Conservation (phyloP, 2,329 filamentous ascomycete species). For the Fusarium solani-melongenae region DNA sequence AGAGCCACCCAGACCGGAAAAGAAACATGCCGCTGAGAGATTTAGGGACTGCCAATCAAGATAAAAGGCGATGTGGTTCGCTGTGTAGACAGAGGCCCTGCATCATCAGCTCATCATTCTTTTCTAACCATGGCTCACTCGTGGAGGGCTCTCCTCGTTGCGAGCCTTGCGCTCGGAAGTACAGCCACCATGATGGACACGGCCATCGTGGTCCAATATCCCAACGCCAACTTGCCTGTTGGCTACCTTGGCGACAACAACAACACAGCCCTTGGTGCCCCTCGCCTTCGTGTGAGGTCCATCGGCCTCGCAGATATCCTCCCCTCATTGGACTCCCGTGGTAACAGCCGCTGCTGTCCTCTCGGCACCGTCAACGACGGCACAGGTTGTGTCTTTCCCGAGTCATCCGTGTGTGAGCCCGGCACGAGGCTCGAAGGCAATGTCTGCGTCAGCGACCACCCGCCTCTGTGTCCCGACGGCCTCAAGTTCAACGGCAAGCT, state of each 20-base stretch:
- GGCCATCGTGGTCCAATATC: not conserved
- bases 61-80: not conserved
- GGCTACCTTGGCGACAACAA: not conserved
- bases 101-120: not conserved
- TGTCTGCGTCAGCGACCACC: constrained; percentile 12
- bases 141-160: not conserved
- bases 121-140: not conserved
- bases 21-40: not conserved
- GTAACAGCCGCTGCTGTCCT: not conserved
- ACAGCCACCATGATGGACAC: not conserved
- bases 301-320: not conserved
- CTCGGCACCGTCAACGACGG: constrained; percentile 28
- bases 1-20: not conserved
- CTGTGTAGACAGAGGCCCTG: not conserved
- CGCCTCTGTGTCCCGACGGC: constrained; percentile 2
- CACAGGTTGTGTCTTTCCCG: constrained; percentile 26
- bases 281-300: not conserved
- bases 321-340: not conserved
- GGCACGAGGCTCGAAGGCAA: constrained; percentile 23
- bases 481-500: constrained; percentile 14
- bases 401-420: constrained; percentile 21
- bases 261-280: not conserved
- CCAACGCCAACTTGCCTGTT: not conserved
- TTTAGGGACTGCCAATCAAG: not conserved
- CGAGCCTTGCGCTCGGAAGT: not conserved